Evolutionary conservation across 2,329 filamentous ascomycete genomes (phyloP).

Genomic region (Botrytis cinerea): DNA sequence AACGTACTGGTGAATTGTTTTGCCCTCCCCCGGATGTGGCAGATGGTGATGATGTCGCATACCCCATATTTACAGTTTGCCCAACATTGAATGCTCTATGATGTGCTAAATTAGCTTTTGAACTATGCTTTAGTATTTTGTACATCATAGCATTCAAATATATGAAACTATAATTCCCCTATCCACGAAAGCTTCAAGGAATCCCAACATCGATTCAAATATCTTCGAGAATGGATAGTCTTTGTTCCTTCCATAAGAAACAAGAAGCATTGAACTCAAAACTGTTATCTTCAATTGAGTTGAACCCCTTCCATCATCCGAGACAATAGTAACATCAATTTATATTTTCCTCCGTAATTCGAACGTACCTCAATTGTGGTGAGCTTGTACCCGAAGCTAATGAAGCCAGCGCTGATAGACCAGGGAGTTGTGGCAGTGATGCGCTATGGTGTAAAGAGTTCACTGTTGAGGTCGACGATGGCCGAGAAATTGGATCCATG

Average conservation of each 20-base stretch:
- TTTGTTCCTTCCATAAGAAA: not conserved
- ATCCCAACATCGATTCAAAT: not conserved
- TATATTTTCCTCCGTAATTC: conserved; percentile 26
- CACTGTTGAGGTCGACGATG: conserved; percentile 54
- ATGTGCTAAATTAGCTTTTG: conserved; percentile 32
- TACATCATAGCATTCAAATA: conserved; percentile 20
- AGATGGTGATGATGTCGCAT: conserved; percentile 64
- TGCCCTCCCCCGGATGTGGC: conserved; percentile 59
- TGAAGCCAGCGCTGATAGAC: conserved; percentile 60
- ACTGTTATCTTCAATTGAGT: not conserved
- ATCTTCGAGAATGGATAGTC: not conserved
- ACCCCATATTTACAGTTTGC: conserved; percentile 48
- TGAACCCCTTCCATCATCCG: conserved; percentile 8
- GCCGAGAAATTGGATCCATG: conserved; percentile 53
- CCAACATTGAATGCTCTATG: conserved; percentile 39
- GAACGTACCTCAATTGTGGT: conserved; percentile 52
- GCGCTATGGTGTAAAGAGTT: conserved; percentile 48
- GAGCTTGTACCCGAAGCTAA: conserved; percentile 53
- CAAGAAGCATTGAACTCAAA: not conserved
- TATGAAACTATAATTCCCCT: not conserved
- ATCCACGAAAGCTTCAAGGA: conserved; percentile 1
- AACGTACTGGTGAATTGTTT: conserved; percentile 58
- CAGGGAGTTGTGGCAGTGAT: conserved; percentile 50
- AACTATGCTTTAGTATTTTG: conserved; percentile 16
- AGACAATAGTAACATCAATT: not conserved